phyloP scores from a whole-genome alignment of 768 basidiomycete species.

The Suillus sp. region DNA sequence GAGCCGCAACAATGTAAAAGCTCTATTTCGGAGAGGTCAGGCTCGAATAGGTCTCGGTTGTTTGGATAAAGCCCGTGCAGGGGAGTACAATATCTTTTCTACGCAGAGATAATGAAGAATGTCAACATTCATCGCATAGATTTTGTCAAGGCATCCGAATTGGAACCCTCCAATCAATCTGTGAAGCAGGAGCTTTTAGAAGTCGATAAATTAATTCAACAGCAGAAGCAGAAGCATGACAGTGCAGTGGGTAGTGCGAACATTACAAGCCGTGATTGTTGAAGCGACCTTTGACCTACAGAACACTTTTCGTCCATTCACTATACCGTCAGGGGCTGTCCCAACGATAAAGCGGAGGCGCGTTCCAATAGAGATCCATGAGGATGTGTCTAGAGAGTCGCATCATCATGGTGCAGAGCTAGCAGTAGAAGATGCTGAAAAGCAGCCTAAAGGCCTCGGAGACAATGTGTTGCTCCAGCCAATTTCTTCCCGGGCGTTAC shows the following conservation, averaged over 20 bases:
- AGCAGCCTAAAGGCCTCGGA: constrained; percentile 13
- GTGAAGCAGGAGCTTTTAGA: constrained; percentile 65
- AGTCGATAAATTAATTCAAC: constrained; percentile 42
- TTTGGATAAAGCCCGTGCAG: constrained; percentile 59
- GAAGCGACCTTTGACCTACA: not conserved
- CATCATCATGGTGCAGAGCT: constrained; percentile 15
- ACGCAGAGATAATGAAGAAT: not conserved
- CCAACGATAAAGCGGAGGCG: constrained; percentile 49
- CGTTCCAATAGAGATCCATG: constrained; percentile 65
- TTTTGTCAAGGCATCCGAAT: constrained; percentile 52
- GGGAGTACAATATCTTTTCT: constrained; percentile 31
- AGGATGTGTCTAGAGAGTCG: constrained; percentile 21
- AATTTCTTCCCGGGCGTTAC: constrained; percentile 39
- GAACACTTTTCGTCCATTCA: constrained; percentile 17
- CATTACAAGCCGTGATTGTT: not conserved
- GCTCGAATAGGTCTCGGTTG: constrained; percentile 61
- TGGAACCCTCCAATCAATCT: constrained; percentile 67
- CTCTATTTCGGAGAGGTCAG: constrained; percentile 75
- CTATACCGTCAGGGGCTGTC: constrained; percentile 2
- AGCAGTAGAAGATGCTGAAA: constrained; percentile 9
- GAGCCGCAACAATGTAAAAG: constrained; percentile 69
- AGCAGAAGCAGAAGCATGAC: constrained; percentile 32
- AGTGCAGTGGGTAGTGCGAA: constrained; percentile 25
- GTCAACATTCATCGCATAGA: constrained; percentile 45
- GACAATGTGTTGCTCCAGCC: constrained; percentile 37